These are phyloP conservation scores for Candolleomyces eurysporus DNA, from an alignment of 768 basidiomycete species.

Conservation along the genomic window DNA sequence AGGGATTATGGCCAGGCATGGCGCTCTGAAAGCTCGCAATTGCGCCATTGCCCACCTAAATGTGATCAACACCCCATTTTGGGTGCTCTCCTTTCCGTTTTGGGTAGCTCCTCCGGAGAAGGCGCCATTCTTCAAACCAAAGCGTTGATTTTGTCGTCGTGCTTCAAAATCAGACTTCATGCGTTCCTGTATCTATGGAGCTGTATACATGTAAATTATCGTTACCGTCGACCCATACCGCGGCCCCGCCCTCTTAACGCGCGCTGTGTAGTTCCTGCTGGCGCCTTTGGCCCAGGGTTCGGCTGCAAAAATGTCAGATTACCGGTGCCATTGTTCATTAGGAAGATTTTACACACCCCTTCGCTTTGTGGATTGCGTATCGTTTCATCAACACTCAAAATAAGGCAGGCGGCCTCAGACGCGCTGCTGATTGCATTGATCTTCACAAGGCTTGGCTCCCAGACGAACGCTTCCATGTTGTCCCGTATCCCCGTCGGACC, in stretches of 20 bases:
- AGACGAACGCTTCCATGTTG: conserved; percentile 97
- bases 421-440: conserved; percentile 94
- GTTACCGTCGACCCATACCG: conserved; percentile 72
- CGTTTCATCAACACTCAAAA: conserved; percentile 96
- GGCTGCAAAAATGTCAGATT: conserved; percentile 39
- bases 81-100: conserved; percentile 1
- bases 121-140: not conserved
- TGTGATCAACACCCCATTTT: conserved; percentile 6
- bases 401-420: conserved; percentile 92
- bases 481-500: conserved; percentile 84
- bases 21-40: conserved; percentile 13
- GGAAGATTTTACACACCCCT: conserved; percentile 51
- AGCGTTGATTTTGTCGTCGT: not conserved
- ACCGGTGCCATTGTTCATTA: conserved; percentile 15
- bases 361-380: conserved; percentile 95
- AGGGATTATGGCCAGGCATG: conserved; percentile 5
- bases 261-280: conserved; percentile 86
- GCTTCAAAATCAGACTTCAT: conserved; percentile 6
- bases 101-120: not conserved
- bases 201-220: conserved; percentile 2
- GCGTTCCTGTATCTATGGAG: conserved; percentile 6
- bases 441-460: conserved; percentile 97
- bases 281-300: conserved; percentile 83
- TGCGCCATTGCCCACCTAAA: conserved; percentile 10
- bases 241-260: conserved; percentile 86